These are phyloP conservation scores for Macrophomina phaseolina DNA, from an alignment of 2,329 filamentous ascomycete species.

Conservation along the genomic window DNA sequence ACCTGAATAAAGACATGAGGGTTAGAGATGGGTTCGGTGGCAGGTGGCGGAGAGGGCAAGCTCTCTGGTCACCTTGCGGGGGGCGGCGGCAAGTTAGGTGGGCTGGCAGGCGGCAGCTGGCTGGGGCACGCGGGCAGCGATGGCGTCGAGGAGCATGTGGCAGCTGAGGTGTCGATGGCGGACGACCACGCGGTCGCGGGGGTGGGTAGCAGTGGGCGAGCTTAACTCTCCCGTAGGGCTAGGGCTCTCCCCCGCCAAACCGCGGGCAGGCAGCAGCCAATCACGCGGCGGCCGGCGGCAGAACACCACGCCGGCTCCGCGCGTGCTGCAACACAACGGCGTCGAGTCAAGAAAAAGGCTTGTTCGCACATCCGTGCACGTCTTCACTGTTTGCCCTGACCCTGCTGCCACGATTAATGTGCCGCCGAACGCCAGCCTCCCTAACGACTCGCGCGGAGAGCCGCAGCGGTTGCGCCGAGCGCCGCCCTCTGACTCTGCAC, in stretches of 20 bases:
- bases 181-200: not conserved
- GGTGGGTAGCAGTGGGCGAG: too few species aligned
- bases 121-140: constrained; percentile 4
- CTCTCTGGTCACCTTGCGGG: too few species aligned
- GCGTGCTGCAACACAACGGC: not conserved
- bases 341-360: constrained; percentile 15
- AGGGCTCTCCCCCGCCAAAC: not conserved
- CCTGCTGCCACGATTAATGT: constrained; percentile 10
- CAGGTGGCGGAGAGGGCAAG: too few species aligned
- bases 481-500: not conserved
- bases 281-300: not conserved
- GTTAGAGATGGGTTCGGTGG: not conserved
- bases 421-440: not conserved
- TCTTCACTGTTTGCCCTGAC: not conserved
- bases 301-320: constrained; percentile 3
- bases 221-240: not conserved
- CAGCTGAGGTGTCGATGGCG: not conserved
- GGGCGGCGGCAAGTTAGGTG: too few species aligned
- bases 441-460: not conserved
- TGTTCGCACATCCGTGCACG: constrained; percentile 6
- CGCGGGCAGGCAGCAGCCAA: not conserved
- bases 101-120: not conserved
- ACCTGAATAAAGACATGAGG: constrained; percentile 10
- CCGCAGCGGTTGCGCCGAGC: not conserved
- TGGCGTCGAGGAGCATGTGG: not conserved